These are phyloP conservation scores for Gamsiella multidivaricata DNA, from an alignment of 192 early-diverging fungal species.

Conservation along the genomic window DNA sequence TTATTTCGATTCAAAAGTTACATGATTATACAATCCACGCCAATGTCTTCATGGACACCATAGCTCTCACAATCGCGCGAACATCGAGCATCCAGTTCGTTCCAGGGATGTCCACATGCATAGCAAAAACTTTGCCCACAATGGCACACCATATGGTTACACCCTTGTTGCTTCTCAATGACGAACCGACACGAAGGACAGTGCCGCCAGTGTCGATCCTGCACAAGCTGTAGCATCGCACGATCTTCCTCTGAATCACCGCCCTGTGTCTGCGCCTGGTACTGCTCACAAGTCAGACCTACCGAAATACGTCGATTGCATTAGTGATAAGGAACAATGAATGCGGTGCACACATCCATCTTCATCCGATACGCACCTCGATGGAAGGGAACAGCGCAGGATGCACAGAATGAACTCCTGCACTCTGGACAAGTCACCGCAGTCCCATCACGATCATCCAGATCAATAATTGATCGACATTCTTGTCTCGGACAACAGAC, in stretches of 20 bases:
- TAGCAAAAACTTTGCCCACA: conserved; percentile 53
- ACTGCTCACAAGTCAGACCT: conserved; percentile 45
- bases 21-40: conserved; percentile 49
- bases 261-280: conserved; percentile 25
- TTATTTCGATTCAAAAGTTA: too few relatives aligned
- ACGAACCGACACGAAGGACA: conserved; percentile 51
- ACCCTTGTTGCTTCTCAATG: conserved; percentile 49
- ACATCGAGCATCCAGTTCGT: conserved; percentile 44
- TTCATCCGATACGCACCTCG: too few relatives aligned
- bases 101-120: conserved; percentile 40
- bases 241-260: conserved; percentile 43
- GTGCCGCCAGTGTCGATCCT: conserved; percentile 49
- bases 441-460: conserved; percentile 48
- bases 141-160: conserved; percentile 53
- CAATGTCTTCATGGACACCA: conserved; percentile 30
- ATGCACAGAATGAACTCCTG: conserved; percentile 46
- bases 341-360: too few relatives aligned
- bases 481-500: conserved; percentile 43
- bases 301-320: not conserved
- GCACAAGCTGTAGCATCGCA: conserved; percentile 41
- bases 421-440: conserved; percentile 50
- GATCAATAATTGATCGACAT: conserved; percentile 44
- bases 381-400: conserved; percentile 51
- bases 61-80: conserved; percentile 42
- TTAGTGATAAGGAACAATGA: too few relatives aligned